Percentiles rank a stretch among this genome's conserved stretches.
Evolutionary conservation across 768 basidiomycete genomes (phyloP).

Genomic region (Leccinum broughii): DNA sequence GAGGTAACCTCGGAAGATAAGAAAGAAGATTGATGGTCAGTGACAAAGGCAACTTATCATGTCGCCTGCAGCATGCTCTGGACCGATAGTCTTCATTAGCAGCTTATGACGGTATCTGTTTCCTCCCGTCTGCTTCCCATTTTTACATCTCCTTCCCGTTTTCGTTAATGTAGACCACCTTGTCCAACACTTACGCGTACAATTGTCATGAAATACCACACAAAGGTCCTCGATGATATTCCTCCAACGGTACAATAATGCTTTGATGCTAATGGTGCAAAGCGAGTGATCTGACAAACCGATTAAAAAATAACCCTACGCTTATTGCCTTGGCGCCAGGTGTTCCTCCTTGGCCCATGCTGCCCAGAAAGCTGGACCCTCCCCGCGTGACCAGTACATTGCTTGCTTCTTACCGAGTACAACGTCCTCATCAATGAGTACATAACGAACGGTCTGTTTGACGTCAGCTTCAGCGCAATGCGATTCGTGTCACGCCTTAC

Average conservation of each 20-base stretch:
- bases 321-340: constrained; percentile 15
- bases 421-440: constrained; percentile 75
- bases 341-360: constrained; percentile 74
- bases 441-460: constrained; percentile 69
- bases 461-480: constrained; percentile 10
- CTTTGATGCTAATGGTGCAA: neutral
- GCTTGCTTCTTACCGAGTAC: constrained; percentile 64
- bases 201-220: constrained; percentile 30
- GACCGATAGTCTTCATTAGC: constrained; percentile 9
- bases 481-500: constrained; percentile 39
- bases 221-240: constrained; percentile 2
- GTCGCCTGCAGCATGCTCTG: constrained; percentile 7
- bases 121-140: constrained; percentile 7
- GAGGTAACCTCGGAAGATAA: constrained; percentile 33
- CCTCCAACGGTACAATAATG: neutral
- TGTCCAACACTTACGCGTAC: constrained; percentile 31
- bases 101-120: constrained; percentile 7
- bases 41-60: constrained; percentile 5
- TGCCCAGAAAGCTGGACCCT: constrained; percentile 70
- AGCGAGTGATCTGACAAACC: neutral
- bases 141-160: constrained; percentile 14
- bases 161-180: constrained; percentile 32
- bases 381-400: constrained; percentile 73
- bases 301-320: constrained; percentile 2
- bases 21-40: constrained; percentile 29